These are phyloP conservation scores for Dothistroma pini DNA, from an alignment of 2,329 filamentous ascomycete species.

Conservation along the genomic window DNA sequence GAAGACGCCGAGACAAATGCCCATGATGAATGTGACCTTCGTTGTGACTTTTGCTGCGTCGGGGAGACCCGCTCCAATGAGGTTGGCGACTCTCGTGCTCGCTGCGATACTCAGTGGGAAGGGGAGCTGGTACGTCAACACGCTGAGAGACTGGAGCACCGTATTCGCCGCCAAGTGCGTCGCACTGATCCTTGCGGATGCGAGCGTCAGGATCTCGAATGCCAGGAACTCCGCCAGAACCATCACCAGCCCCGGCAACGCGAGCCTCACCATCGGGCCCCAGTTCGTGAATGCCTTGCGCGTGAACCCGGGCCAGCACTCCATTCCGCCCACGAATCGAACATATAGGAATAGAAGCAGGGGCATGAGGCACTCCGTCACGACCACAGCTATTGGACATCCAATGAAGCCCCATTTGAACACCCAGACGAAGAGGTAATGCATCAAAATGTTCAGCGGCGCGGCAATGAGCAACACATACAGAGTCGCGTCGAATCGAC, in stretches of 20 bases:
- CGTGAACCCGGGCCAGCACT: constrained; percentile 82
- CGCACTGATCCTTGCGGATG: constrained; percentile 72
- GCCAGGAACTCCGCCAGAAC: constrained; percentile 82
- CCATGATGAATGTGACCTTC: constrained; percentile 68
- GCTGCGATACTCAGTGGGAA: constrained; percentile 88
- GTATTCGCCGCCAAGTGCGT: constrained; percentile 83
- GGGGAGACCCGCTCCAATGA: constrained; percentile 82
- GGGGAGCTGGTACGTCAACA: constrained; percentile 83
- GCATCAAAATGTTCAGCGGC: constrained; percentile 74
- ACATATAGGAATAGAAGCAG: constrained; percentile 71
- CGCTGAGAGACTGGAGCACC: constrained; percentile 72
- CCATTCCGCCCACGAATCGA: constrained; percentile 63
- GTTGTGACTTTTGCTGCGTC: constrained; percentile 75
- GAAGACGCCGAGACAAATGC: constrained; percentile 68
- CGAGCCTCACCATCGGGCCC: constrained; percentile 80
- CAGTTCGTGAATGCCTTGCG: constrained; percentile 67
- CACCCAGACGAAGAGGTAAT: constrained; percentile 73
- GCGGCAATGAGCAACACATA: constrained; percentile 81
- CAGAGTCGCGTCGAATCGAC: constrained; percentile 76
- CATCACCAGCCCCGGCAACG: constrained; percentile 87
- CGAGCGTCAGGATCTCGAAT: constrained; percentile 87
- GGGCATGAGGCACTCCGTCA: constrained; percentile 73
- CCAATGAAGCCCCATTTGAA: constrained; percentile 68
- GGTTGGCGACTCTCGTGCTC: constrained; percentile 83
- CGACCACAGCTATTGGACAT: constrained; percentile 71